These are phyloP conservation scores for Globisporangium spinosum DNA, from an alignment of 352 stramenopile species.

Conservation along the genomic window DNA sequence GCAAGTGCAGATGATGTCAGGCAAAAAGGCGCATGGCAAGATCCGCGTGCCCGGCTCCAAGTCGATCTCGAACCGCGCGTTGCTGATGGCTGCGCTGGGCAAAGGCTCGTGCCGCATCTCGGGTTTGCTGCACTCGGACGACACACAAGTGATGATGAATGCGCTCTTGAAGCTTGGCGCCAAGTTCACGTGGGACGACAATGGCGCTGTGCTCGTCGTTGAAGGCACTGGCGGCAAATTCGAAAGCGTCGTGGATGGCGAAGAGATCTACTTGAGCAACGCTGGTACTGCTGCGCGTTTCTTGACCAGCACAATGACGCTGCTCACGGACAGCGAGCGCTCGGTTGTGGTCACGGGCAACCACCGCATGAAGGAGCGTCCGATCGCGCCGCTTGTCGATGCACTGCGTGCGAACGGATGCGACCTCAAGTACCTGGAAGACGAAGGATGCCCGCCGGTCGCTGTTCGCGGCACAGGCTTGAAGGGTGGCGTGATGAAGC, in stretches of 20 bases:
- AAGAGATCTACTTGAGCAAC: conserved; percentile 85
- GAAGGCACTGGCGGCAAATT: conserved; percentile 75
- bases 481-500: conserved; percentile 62
- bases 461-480: conserved; percentile 72
- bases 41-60: conserved; percentile 95
- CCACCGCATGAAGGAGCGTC: conserved; percentile 95
- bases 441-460: conserved; percentile 69
- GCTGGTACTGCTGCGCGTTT: conserved; percentile 93
- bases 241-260: conserved; percentile 33
- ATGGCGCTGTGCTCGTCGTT: conserved; percentile 68
- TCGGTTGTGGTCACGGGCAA: conserved; percentile 90
- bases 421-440: conserved; percentile 63
- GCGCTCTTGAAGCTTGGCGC: conserved; percentile 91
- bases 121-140: conserved; percentile 95
- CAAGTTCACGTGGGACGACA: conserved; percentile 76
- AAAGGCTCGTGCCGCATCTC: conserved; percentile 74
- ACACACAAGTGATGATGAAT: conserved; percentile 98
- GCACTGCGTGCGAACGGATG: conserved; percentile 89
- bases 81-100: conserved; percentile 94
- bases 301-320: conserved; percentile 89
- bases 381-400: conserved; percentile 94
- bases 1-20: conserved; percentile 59
- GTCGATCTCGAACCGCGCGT: conserved; percentile 96
- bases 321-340: conserved; percentile 40
- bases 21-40: conserved; percentile 37